Evolutionary conservation across 2,329 filamentous ascomycete species (phyloP), one percentile per base, ranked within the genome.

Genomic region (Cercospora berteroae): DNA sequence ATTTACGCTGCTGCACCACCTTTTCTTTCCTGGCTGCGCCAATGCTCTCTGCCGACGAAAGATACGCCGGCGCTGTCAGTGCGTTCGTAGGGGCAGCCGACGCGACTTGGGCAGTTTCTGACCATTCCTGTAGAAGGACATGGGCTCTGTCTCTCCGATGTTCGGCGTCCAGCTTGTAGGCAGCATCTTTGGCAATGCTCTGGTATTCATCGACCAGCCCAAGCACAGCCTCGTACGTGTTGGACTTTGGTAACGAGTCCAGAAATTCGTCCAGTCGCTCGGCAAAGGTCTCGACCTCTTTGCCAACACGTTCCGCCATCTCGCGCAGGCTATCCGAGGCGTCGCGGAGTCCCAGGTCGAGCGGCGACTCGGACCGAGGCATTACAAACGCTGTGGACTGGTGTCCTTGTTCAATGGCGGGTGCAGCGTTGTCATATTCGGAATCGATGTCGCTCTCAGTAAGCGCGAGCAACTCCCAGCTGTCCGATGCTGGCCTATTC

Each of bases 281-380:
- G 42, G 94, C 93, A 77, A 97, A 97, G 55, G 88, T 86, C 80
- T 97, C 93, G 67, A 96, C 92, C 79, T 97, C 93, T 69, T 89
- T 88, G 60, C 91, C 90, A 33, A 92, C 88, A 52, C 87, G 85
- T 71, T 92, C 87, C 68, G 88, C 88, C 72, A 88, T 87, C 70
- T 86, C 84, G 77, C 87, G 87, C 70, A 90, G 80, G 18, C 87
- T 52, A 20, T 52, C 20, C 27, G 63, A 65, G 39, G 48, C 63
- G 27, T 60, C 61, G 20, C 33, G 33, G n/a, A 64, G 36, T 3
- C 61, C 61, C 23, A 64, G 61, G 39, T 64, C 61, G 18, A 64
- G 52, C n/a, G 61, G 61, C 18, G 61, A 64, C 39, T 64, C 61
- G 4, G 33, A 44, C 16, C 60, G 42, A 25, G 7, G 27, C 57